A percentile compares a stretch with the other conserved stretches of the same genome.
Conservation (phyloP, 306 rosid species). For the Rosa lucieae region DNA sequence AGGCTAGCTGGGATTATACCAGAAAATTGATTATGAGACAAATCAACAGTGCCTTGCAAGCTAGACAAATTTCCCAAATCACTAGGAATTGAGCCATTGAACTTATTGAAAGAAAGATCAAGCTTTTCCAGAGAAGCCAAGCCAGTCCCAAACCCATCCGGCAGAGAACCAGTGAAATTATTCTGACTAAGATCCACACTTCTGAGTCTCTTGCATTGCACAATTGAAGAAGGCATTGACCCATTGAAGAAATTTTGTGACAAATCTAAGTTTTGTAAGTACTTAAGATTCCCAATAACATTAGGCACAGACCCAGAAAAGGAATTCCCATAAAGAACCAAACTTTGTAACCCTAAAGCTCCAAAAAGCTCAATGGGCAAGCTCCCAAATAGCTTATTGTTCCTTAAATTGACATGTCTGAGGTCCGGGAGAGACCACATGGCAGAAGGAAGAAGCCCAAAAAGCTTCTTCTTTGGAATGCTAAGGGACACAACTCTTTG, state of each 20-base stretch:
- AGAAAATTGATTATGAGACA: constrained; percentile 80
- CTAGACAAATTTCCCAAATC: constrained; percentile 83
- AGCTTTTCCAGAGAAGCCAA: constrained; percentile 63
- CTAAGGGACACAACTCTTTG: constrained; percentile 73
- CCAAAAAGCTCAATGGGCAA: constrained; percentile 68
- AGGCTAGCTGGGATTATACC: constrained; percentile 84
- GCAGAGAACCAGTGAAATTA: constrained; percentile 73
- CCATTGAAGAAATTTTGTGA: constrained; percentile 77
- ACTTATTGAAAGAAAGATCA: constrained; percentile 73
- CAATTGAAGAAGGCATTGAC: constrained; percentile 60
- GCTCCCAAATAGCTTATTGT: constrained; percentile 60
- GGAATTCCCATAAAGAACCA: constrained; percentile 91
- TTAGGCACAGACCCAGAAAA: constrained; percentile 77
- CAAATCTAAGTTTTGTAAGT: constrained; percentile 84
- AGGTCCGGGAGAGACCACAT: constrained; percentile 73
- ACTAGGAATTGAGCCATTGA: constrained; percentile 73
- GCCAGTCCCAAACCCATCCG: constrained; percentile 60
- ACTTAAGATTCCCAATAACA: constrained; percentile 76
- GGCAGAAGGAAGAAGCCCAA: constrained; percentile 75
- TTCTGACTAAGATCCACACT: constrained; percentile 65
- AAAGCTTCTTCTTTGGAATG: constrained; percentile 76
- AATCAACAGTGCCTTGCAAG: constrained; percentile 87
- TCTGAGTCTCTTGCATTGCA: constrained; percentile 75
- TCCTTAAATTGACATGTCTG: constrained; percentile 86
- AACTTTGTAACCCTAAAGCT: constrained; percentile 83